Conservation (phyloP, 768 basidiomycete genomes). For the Lyophyllum shimeji region DNA sequence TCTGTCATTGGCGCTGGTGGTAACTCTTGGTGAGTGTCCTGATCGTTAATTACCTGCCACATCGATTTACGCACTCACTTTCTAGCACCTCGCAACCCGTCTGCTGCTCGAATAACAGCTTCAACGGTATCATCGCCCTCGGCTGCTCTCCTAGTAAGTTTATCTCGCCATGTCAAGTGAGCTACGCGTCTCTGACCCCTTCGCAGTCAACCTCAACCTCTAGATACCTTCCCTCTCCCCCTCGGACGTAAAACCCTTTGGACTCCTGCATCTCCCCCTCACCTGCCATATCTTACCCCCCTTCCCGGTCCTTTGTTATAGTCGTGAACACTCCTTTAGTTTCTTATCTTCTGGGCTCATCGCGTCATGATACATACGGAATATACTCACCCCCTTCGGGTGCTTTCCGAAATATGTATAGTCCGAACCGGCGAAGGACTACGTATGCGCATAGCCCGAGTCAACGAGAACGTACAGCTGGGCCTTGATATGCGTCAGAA, state of each 20-base stretch:
- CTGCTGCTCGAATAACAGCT: slow-evolving; percentile 46
- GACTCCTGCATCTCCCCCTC: neutral
- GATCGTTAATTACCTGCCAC: neutral
- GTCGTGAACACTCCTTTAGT: slow-evolving; percentile 10
- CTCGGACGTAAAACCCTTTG: neutral
- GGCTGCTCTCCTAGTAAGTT: slow-evolving; percentile 44
- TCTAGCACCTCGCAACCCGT: slow-evolving; percentile 38
- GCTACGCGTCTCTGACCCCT: neutral
- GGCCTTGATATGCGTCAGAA: neutral
- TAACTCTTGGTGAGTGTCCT: slow-evolving; percentile 28
- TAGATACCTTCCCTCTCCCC: slow-evolving; percentile 5
- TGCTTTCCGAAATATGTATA: neutral
- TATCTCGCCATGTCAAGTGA: neutral
- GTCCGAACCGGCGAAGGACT: neutral
- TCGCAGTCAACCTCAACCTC: slow-evolving; percentile 22
- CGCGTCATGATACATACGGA: neutral
- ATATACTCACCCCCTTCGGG: neutral
- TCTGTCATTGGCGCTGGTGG: slow-evolving; percentile 29
- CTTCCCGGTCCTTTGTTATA: slow-evolving; percentile 3
- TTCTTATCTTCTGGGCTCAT: neutral
- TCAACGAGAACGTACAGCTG: neutral
- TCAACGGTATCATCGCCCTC: slow-evolving; percentile 41
- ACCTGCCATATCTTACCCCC: neutral
- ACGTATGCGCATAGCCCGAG: neutral
- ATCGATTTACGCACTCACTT: neutral